These are phyloP conservation scores for Talaromyces proteolyticus DNA, from an alignment of 495 filamentous ascomycete species.

Conservation along the genomic window DNA sequence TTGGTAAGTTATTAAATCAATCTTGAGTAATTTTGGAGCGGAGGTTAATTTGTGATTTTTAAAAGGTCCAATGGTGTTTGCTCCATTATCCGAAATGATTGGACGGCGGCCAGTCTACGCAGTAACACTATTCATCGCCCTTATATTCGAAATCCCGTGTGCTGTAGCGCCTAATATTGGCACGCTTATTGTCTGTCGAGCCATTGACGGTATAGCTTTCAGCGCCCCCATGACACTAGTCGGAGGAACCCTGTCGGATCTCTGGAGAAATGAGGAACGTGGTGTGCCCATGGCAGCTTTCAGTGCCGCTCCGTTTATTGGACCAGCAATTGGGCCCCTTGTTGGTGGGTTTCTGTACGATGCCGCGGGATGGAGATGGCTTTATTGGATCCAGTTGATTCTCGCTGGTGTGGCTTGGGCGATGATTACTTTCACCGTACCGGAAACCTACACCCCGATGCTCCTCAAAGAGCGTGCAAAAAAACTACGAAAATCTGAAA, in stretches of 20 bases:
- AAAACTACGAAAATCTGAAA: constrained; percentile 63
- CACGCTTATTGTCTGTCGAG: constrained; percentile 65
- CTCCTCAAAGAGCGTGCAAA: constrained; percentile 59
- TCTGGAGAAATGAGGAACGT: constrained; percentile 76
- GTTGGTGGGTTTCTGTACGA: constrained; percentile 70
- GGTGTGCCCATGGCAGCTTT: constrained; percentile 87
- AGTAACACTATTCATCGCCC: constrained; percentile 50
- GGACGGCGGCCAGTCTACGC: constrained; percentile 63
- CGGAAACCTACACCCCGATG: constrained; percentile 73
- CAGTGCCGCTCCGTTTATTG: constrained; percentile 71
- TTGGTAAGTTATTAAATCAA: constrained; percentile 41
- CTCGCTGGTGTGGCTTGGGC: constrained; percentile 58
- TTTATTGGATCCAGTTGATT: constrained; percentile 81
- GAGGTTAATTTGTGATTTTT: background rate
- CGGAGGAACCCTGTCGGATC: constrained; percentile 72
- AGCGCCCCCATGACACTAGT: constrained; percentile 80
- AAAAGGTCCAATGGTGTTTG: constrained; percentile 70
- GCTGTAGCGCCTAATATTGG: constrained; percentile 68
- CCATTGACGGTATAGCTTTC: constrained; percentile 76
- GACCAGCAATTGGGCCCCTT: constrained; percentile 67
- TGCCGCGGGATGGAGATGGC: constrained; percentile 70
- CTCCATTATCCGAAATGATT: constrained; percentile 67
- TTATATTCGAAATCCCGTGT: constrained; percentile 73
- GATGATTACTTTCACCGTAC: constrained; percentile 72
- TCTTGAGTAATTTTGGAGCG: background rate